Evolutionary conservation across 192 early-diverging fungal species (phyloP), one percentile per base, ranked within the genome.

Genomic region (Linnemannia elongata): DNA sequence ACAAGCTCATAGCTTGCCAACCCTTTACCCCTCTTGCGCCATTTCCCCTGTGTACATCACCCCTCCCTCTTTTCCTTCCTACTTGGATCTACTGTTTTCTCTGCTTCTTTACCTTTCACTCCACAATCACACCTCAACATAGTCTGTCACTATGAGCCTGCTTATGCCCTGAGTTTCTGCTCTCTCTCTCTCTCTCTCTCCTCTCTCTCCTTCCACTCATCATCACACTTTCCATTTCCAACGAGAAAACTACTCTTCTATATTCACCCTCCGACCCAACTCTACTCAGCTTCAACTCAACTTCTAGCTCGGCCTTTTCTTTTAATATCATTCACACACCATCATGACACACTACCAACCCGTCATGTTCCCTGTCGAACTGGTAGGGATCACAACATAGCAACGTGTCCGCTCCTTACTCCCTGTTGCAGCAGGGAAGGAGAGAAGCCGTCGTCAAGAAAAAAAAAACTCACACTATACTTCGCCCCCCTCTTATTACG

Each of bases 311-410:
- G 49, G 49, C 10, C 24, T 47, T 47, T 42, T 41, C 12, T 41
- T 30, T 8, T 30, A n/a, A 71, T 57, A 57, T 13, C 30, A 30
- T 15, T 9, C n/a, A 66, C 60, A 33, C 60, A 9, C 8, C 30
- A 24, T n/a, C 60, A 66, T 79, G 77, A 72, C 69, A 41, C 85
- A 87, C 66, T 87, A 81, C 42, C 85, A 81, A 42, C 85, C 85
- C 24, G 85, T 81, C 71, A 87, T 80, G 9, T 87, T 87, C 68
- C 85, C 85, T 27, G 79, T 87, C 41, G 85, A 87, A 30, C 60
- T 87, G 85, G 85, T 87, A 80, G 55, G 38, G n/a, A 18, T 4
- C 63, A 49, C 39, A 9, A 33, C 1, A 66, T 4, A 15, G 9
- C 60, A 30, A 24, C n/a, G 44, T 41, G n/a, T 24, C 41, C 17